Evolutionary conservation across 2,329 filamentous ascomycete species (phyloP), one percentile per base, ranked within the genome.

Genomic region (Corniculantispora saksenae): DNA sequence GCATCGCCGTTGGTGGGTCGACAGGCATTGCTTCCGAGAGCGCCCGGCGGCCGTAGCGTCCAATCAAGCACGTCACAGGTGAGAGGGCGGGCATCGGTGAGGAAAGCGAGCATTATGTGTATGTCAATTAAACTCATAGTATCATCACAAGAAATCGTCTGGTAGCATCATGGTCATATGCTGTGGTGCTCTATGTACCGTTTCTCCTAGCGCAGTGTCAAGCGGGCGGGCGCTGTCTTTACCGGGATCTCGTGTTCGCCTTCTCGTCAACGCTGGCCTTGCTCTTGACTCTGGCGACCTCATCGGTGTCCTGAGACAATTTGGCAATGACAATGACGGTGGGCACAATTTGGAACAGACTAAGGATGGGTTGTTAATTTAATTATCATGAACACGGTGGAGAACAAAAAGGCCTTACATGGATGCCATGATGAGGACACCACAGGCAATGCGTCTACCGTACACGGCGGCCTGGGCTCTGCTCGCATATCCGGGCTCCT

Each of bases 401-500:
- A 32, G 5, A 10, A 32, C n/a, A 15, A 12, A 21, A 27, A 7
- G 4, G 3, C 21, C 56, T 61, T 53, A 65, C 63, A 65, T 61
- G 17, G 57, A 65, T 10, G 63, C 63, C 56, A 65, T 61, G 21
- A 65, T 65, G 23, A 65, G 51, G 47, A 65, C 61, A 29, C 61
- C 61, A 19, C 51, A 55, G 15, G 61, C 61, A 43, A 63, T 63
- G 54, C 61, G 61, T 40, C 32, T 38, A 15, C 57, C 61, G 53
- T 63, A 63, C 32, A 63, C 53, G 40, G 61, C 61, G 17, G 61
- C 61, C 45, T 63, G 61, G 40, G 25, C 32, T 19, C 61, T 40
- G 43, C 61, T 63, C 61, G 27, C 61, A 25, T 63, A 63, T 9
- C 61, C 61, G 2, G 61, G 53, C 43, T 63, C 61, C 53, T 63